phyloP scores from a whole-genome alignment of 805 yeast species.

The Priceomyces castillae region DNA sequence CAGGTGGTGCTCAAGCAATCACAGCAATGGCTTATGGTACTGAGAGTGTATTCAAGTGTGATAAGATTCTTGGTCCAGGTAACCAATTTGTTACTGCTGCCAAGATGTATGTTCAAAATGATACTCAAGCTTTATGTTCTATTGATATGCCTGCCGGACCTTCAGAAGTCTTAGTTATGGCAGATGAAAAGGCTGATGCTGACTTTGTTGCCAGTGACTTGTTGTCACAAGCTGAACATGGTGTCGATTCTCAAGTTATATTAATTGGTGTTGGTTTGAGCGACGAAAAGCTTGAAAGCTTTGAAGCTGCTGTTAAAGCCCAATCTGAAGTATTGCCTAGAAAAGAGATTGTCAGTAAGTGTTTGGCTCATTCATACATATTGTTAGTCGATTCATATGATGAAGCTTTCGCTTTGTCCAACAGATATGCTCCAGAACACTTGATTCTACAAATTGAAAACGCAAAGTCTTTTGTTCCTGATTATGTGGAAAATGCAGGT shows the following conservation, averaged over 20 bases:
- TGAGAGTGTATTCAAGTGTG: conserved; percentile 85
- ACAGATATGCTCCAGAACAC: conserved; percentile 96
- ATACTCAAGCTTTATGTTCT: conserved; percentile 89
- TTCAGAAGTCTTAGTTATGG: conserved; percentile 93
- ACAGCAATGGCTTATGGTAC: conserved; percentile 99
- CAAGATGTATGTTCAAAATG: conserved; percentile 95
- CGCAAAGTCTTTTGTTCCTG: conserved; percentile 68
- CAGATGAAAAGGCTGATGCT: conserved; percentile 84
- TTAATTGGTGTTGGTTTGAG: conserved; percentile 77
- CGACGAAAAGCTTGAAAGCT: conserved; percentile 54
- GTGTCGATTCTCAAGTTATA: conserved; percentile 96
- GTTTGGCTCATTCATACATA: conserved; percentile 88
- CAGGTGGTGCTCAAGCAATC: conserved; percentile 99
- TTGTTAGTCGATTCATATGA: conserved; percentile 65
- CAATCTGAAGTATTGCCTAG: conserved; percentile 89
- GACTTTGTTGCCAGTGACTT: conserved; percentile 97
- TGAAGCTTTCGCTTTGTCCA: conserved; percentile 84
- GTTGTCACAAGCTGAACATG: conserved; percentile 98
- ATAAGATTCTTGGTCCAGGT: conserved; percentile 97
- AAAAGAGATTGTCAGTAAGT: conserved; percentile 86
- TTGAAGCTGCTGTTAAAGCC: conserved; percentile 77
- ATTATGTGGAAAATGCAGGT: conserved; percentile 86
- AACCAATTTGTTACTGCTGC: conserved; percentile 99
- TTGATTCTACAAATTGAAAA: conserved; percentile 85
- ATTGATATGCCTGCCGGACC: conserved; percentile 99